Percentiles rank a stretch among this genome's conserved stretches.
phyloP scores from a whole-genome alignment of 129 eudicot genomes.

The Helianthus tuberosus region DNA sequence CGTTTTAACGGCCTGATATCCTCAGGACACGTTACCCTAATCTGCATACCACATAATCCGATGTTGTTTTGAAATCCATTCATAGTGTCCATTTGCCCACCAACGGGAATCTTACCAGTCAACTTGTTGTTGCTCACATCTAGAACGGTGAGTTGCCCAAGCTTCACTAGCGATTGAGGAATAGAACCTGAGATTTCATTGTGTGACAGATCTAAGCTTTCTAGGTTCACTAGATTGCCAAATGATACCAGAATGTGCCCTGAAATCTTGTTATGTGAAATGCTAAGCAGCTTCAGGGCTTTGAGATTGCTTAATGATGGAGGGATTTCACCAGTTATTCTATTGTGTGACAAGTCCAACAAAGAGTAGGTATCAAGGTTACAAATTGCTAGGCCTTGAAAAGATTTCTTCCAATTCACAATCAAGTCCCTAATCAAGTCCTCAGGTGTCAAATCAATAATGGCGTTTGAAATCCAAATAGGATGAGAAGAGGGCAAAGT shows the following conservation, averaged over 20 bases:
- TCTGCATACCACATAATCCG: constrained; percentile 58
- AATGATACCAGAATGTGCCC: constrained; percentile 43
- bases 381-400: constrained; percentile 39
- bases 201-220: constrained; percentile 51
- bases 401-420: constrained; percentile 57
- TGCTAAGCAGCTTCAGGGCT: constrained; percentile 50
- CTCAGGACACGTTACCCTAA: constrained; percentile 35
- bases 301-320: constrained; percentile 44
- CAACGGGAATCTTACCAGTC: constrained; percentile 40
- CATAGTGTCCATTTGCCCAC: constrained; percentile 55
- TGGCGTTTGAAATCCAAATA: not conserved
- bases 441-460: too few relatives aligned
- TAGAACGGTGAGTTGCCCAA: constrained; percentile 32
- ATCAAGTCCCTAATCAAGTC: constrained; percentile 24
- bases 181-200: constrained; percentile 45
- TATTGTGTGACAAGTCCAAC: constrained; percentile 51
- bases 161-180: constrained; percentile 41
- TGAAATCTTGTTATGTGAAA: constrained; percentile 42
- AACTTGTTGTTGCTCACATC: constrained; percentile 55
- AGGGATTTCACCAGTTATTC: constrained; percentile 45
- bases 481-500: constrained; percentile 25
- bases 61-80: constrained; percentile 48
- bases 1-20: constrained; percentile 13
- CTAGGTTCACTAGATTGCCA: constrained; percentile 41
- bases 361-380: constrained; percentile 47